Base-by-base conservation (phyloP, 2,329 filamentous ascomycete species). In the Raffaelea deltoideospora region DNA sequence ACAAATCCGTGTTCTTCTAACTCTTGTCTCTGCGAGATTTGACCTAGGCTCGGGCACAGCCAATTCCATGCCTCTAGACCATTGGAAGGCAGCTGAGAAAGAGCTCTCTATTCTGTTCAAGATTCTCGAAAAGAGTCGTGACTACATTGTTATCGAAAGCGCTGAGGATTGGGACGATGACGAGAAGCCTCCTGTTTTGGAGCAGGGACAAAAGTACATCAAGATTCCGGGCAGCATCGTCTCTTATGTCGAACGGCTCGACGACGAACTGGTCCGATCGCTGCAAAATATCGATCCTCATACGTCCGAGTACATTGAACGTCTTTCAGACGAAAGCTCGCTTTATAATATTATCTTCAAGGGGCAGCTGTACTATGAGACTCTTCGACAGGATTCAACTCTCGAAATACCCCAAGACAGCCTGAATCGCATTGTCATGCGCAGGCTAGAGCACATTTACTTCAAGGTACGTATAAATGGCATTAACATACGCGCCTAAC, bases 81-180 rank as follows among this genome's bases (percentile, higher is more conserved):
- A 96, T 59, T 98, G 90, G 92, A 95, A 95, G 67, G 67, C 80
- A 28, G 88, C 90, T 28, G 82, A 94, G 60, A 76, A 79, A 56
- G 90, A 98, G 55, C 77, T 96, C 43, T 72, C 72, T 13, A 69
- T 69, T 33, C 72, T 98, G 22, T 69, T 98, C 29, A 65, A 76
- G 42, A 76, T 86, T 15, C 76, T 98, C 29, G 84, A 93, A 57
- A 60, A 70, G 42, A 84, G 84, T 62, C 68, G 69, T 42, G 76
- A 90, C 45, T 81, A 88, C 54, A 68, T 96, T 35, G 84, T 98
- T 33, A 68, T 90, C 19, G 90, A 98, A 63, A 78, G 74, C 47
- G 90, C 85, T 18, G 90, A 98, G 56, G 90, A 98, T 61, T 96
- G 90, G 90, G 90, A 98, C 48, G 90, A 98, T 52, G 92, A 98